Percentiles rank a stretch among this genome's conserved stretches.
phyloP scores from a whole-genome alignment of 495 filamentous ascomycete species.

The Saxophila tyrrhenica region DNA sequence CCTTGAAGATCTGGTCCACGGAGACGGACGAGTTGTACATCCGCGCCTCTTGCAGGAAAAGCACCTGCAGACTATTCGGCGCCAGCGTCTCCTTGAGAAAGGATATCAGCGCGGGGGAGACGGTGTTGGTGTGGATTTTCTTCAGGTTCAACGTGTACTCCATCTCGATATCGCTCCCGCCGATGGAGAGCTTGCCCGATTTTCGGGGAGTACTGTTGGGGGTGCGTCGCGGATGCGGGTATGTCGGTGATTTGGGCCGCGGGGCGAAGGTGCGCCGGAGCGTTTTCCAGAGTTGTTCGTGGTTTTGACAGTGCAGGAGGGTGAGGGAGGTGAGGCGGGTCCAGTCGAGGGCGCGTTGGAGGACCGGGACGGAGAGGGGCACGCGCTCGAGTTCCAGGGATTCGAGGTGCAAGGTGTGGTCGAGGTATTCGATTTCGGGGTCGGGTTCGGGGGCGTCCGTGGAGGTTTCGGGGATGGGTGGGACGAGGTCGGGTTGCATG shows the following conservation, averaged over 20 bases:
- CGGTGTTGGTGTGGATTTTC: conserved; percentile 69
- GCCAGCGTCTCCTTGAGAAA: conserved; percentile 79
- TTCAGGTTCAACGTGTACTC: conserved; percentile 67
- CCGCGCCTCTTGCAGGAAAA: conserved; percentile 70
- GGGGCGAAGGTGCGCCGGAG: conserved; percentile 64
- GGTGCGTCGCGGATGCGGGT: conserved; percentile 15
- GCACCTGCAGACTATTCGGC: conserved; percentile 72
- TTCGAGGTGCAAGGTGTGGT: conserved; percentile 53
- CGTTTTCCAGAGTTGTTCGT: conserved; percentile 72
- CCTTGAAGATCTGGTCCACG: conserved; percentile 64
- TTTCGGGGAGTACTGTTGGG: conserved; percentile 17
- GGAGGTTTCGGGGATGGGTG: neutral
- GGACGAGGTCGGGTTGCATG: neutral
- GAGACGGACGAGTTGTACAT: conserved; percentile 47
- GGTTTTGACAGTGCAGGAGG: conserved; percentile 64
- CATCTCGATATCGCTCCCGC: conserved; percentile 16
- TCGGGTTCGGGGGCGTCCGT: neutral
- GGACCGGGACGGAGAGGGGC: conserved; percentile 54
- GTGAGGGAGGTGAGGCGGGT: conserved; percentile 65
- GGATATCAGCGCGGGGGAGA: conserved; percentile 63
- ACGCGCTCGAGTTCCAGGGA: conserved; percentile 78
- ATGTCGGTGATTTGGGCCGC: conserved; percentile 15
- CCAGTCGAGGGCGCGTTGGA: conserved; percentile 71
- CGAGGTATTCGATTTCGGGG: conserved; percentile 3
- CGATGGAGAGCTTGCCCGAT: conserved; percentile 7